These are phyloP conservation scores for Gloeophyllum trabeum DNA, from an alignment of 768 basidiomycete species.

Conservation along the genomic window DNA sequence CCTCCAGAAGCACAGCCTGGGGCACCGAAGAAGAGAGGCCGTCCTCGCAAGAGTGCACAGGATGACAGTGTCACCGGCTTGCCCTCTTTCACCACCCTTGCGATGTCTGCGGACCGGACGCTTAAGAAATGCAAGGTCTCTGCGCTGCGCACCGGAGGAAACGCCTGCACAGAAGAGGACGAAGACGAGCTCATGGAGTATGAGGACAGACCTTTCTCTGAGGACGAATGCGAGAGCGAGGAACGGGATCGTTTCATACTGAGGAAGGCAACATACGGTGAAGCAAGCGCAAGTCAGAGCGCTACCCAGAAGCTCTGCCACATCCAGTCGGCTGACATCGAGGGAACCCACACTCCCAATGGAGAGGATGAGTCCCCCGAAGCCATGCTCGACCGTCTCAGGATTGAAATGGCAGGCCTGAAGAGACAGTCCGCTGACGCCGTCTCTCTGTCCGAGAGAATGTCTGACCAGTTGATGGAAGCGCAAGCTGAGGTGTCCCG, in stretches of 20 bases:
- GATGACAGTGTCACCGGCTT: constrained; percentile 3
- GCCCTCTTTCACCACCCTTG: constrained; percentile 8
- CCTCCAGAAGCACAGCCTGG: constrained; percentile 8
- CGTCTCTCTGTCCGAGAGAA: constrained; percentile 46
- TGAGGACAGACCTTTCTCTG: constrained; percentile 21
- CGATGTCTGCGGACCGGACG: background rate
- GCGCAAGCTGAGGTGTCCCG: constrained; percentile 51
- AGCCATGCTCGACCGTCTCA: constrained; percentile 46
- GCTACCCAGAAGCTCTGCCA: too few relatives aligned
- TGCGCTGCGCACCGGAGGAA: constrained; percentile 13
- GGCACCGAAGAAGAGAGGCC: background rate
- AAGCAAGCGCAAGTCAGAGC: too few relatives aligned
- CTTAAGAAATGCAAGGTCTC: constrained; percentile 13
- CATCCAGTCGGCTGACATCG: too few relatives aligned
- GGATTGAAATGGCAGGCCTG: constrained; percentile 51
- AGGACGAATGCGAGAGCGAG: constrained; percentile 52
- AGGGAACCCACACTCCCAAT: too few relatives aligned
- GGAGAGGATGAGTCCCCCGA: constrained; percentile 10
- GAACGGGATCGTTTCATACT: too few relatives aligned
- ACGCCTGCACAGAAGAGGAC: constrained; percentile 24
- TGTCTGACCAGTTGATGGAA: constrained; percentile 62
- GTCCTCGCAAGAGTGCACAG: background rate
- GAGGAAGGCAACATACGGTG: too few relatives aligned
- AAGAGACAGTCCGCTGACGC: constrained; percentile 62
- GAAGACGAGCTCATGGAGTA: constrained; percentile 27